Evolutionary conservation across 345 rosid genomes (phyloP).

Genomic region (Noccaea caerulescens): DNA sequence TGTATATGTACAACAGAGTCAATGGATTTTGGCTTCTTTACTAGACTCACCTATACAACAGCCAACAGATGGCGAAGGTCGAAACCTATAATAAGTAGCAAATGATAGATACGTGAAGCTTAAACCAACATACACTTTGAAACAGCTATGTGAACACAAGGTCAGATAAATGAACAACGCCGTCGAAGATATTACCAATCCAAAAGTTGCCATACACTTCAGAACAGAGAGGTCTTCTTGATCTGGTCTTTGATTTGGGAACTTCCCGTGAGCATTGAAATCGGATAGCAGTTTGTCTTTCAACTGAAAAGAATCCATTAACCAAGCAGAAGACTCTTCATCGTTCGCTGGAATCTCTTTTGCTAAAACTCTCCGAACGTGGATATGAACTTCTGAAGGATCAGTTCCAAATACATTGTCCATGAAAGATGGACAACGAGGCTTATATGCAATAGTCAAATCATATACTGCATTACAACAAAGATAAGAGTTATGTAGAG

Average conservation of each 20-base stretch:
- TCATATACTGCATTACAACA: conserved; percentile 69
- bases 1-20: conserved; percentile 40
- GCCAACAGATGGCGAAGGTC: conserved; percentile 44
- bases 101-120: conserved; percentile 58
- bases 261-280: conserved; percentile 63
- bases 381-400: conserved; percentile 87
- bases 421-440: conserved; percentile 67
- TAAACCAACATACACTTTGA: conserved; percentile 60
- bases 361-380: conserved; percentile 56
- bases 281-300: conserved; percentile 67
- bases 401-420: conserved; percentile 82
- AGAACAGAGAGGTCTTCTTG: conserved; percentile 52
- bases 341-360: conserved; percentile 56
- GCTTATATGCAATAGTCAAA: conserved; percentile 73
- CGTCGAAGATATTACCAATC: conserved; percentile 57
- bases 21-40: conserved; percentile 40
- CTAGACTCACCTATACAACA: conserved; percentile 39
- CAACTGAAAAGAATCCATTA: conserved; percentile 58
- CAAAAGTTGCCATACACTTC: conserved; percentile 54
- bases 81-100: conserved; percentile 56
- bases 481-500: not conserved
- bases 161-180: conserved; percentile 61
- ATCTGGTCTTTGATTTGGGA: conserved; percentile 56
- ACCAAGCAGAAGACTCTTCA: conserved; percentile 59
- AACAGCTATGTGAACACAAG: conserved; percentile 55